phyloP scores from a whole-genome alignment of 176 grass and related monocot species.

The Tuctoria greenei region DNA sequence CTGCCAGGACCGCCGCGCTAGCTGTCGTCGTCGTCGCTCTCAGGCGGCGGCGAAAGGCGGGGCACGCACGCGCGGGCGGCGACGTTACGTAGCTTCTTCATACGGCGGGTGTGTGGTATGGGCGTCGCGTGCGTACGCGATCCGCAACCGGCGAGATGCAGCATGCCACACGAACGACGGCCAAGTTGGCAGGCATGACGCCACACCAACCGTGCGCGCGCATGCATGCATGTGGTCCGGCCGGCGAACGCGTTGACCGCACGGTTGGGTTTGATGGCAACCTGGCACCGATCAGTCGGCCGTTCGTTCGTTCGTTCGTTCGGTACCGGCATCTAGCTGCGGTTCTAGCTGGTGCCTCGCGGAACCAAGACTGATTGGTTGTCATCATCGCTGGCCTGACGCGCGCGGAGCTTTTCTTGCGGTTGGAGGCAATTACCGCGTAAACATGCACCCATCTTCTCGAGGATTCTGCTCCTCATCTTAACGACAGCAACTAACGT shows the following conservation, averaged over 20 bases:
- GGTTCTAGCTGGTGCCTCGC: neutral
- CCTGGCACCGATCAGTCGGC: slow-evolving; percentile 29
- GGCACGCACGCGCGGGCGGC: no score
- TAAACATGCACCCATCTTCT: neutral
- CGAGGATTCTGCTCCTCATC: neutral
- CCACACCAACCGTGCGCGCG: neutral
- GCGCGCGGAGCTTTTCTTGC: neutral
- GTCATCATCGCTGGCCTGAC: neutral
- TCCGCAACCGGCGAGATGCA: neutral
- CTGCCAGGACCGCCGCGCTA: neutral
- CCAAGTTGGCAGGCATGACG: neutral
- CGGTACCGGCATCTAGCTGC: neutral
- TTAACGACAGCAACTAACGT: neutral
- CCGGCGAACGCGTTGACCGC: slow-evolving; percentile 20
- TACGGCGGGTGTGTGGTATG: no score
- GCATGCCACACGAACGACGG: no score
- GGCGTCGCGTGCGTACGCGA: no score
- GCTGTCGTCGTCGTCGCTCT: slow-evolving; percentile 8
- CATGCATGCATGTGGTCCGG: neutral
- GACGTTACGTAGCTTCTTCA: no score
- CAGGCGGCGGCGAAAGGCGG: neutral
- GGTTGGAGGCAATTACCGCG: neutral
- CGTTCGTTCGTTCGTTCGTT: slow-evolving; percentile 5
- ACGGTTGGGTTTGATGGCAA: slow-evolving; percentile 50
- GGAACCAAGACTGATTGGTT: neutral